Conservation (phyloP, 1,284 basidiomycete species). For the Ganoderma lucidum region DNA sequence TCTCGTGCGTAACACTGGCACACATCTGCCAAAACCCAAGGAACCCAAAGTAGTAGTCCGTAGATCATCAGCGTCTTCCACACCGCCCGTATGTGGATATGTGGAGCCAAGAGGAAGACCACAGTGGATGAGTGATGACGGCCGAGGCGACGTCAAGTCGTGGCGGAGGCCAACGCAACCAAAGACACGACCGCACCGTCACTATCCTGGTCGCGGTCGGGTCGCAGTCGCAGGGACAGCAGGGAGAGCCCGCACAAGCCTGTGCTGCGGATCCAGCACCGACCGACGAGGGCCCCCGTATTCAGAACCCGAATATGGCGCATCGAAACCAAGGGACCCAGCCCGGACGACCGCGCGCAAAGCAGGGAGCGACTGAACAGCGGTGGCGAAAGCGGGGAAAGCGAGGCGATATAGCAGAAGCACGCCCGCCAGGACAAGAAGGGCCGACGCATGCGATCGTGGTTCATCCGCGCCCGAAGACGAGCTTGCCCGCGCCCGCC, state of each 20-base stretch:
- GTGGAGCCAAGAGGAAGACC: not conserved
- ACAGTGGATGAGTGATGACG: not conserved
- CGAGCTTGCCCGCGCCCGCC: constrained; percentile 53
- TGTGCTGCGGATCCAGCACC: constrained; percentile 8
- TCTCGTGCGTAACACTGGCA: constrained; percentile 22
- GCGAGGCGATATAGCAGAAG: not conserved
- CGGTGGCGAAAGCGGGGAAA: not conserved
- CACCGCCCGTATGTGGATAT: not conserved
- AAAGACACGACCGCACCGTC: not conserved
- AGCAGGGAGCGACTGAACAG: not conserved
- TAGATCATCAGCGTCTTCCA: constrained; percentile 25
- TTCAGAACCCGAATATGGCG: constrained; percentile 3
- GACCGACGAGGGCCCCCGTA: constrained; percentile 7
- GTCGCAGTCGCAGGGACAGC: not conserved
- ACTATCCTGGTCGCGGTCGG: not conserved
- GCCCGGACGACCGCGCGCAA: constrained; percentile 1
- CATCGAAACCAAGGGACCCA: constrained; percentile 7
- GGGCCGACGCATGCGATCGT: not conserved
- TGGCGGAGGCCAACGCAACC: not conserved
- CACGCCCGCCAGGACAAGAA: not conserved
- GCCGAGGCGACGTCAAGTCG: constrained; percentile 2
- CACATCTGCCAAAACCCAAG: constrained; percentile 25
- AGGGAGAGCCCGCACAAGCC: constrained; percentile 8
- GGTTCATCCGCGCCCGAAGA: constrained; percentile 53
- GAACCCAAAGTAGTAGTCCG: not conserved